phyloP scores from a whole-genome alignment of 2,329 filamentous ascomycete genomes.

The Pezicula neosporulosa region DNA sequence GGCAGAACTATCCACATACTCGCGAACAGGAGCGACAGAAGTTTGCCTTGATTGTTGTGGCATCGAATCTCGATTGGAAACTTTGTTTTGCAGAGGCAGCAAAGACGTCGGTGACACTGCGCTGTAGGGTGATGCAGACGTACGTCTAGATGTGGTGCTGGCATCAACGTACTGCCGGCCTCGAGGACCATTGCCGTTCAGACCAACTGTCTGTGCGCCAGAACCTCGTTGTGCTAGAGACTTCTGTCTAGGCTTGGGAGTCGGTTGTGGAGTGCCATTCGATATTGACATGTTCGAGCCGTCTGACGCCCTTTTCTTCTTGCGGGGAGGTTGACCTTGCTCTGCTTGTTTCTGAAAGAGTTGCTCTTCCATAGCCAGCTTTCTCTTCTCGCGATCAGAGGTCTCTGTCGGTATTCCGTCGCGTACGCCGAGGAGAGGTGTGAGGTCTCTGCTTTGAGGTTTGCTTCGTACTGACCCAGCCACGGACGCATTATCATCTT shows the following conservation, averaged over 20 bases:
- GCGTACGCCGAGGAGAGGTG: slow-evolving; percentile 48
- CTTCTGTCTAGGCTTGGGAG: slow-evolving; percentile 26
- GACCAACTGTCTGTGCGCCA: slow-evolving; percentile 16
- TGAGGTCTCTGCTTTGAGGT: slow-evolving; percentile 62
- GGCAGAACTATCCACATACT: slow-evolving; percentile 24
- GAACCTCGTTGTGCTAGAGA: slow-evolving; percentile 23
- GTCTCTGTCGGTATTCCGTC: slow-evolving; percentile 54
- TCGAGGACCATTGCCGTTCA: slow-evolving; percentile 16
- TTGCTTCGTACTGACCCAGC: slow-evolving; percentile 57
- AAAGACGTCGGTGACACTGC: slow-evolving; percentile 22
- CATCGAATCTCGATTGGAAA: slow-evolving; percentile 10
- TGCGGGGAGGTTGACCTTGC: slow-evolving; percentile 53
- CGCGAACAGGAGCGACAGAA: slow-evolving; percentile 14
- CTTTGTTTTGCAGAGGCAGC: slow-evolving; percentile 14
- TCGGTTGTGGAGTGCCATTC: slow-evolving; percentile 15
- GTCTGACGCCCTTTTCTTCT: slow-evolving; percentile 61
- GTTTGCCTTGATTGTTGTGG: slow-evolving; percentile 17
- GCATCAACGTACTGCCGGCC: slow-evolving; percentile 25
- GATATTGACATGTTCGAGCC: slow-evolving; percentile 31
- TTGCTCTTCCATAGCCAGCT: slow-evolving; percentile 60
- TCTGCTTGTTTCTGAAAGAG: slow-evolving; percentile 59
- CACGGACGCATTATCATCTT: slow-evolving; percentile 48
- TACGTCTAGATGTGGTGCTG: slow-evolving; percentile 22
- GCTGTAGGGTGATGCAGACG: slow-evolving; percentile 26
- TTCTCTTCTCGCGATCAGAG: slow-evolving; percentile 64